Base-by-base conservation (phyloP, 83 land plant genomes). In the Thuja plicata region DNA sequence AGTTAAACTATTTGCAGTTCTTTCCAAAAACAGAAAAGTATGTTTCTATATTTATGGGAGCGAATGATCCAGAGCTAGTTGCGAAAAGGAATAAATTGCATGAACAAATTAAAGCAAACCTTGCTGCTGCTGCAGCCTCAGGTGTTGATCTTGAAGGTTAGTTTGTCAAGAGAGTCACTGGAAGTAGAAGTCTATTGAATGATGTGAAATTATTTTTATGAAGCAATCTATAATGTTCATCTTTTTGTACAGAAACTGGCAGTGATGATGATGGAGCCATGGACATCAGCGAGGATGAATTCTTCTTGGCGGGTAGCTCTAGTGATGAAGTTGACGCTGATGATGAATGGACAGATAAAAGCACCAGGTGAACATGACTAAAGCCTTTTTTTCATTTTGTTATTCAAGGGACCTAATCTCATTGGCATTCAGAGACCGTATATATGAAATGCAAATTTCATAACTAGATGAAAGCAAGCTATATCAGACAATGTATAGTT, bases 291-390 rank as follows among this genome's bases (percentile, higher is more conserved):
- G 98, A 98, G 21, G 99, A 97, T 90, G 98, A 97, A 87, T 96
- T 98, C 87, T 98, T 98, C 89, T 86, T 95, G 91, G 90, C 35
- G 52, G 98, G 99, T 78, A 95, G 95, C 89, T 98, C 99, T 45
- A 96, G 96, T 93, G 99, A 97, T 92, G 99, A 98, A 89, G 99
- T 93, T 76, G 97, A 97, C 92, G 98, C 98, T 82, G 99, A 97
- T 91, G 99, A 96, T 92, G 99, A 98, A 89, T 96, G 95, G 98
- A 97, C 97, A 17, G 98, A 97, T 88, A 98, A 95, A 92, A 98
- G 99, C 86, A 88, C 99, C 43, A 97, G 97, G 99, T 97, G 89
- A 80, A 34, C 73, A 16, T 70, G 54, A 46, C 17, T 43, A 83
- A 5, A 43, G 45, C n/a, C 45, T 45, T 13, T 83, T 30, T 55